Evolutionary conservation across 768 basidiomycete species (phyloP), one percentile per base, ranked within the genome.

Genomic region (Lyophyllum shimeji): DNA sequence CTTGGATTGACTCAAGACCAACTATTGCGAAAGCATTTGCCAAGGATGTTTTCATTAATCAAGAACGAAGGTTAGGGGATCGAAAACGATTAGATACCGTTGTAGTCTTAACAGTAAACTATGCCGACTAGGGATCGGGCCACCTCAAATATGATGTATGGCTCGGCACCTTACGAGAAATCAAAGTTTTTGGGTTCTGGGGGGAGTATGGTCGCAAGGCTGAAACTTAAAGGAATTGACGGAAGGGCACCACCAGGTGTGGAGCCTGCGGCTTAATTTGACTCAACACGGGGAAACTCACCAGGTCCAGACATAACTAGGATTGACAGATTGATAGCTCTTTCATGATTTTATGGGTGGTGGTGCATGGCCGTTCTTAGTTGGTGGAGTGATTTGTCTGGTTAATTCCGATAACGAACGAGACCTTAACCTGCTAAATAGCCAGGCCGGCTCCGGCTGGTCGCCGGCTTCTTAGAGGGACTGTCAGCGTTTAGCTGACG

Each of bases 341-440:
- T 83, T 83, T 83, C 80, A 75, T 80, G 81, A 82, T 81, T 82
- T 78, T 78, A 80, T 87, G 85, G 86, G 85, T 87, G 86, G 85
- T 87, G 85, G 86, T 88, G 85, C 85, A 88, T 88, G 86, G 86
- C 86, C 84, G 82, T 88, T 88, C 85, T 87, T 88, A 87, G 86
- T 88, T 88, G 82, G 84, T 76, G 87, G 87, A 90, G 88, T 89
- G 89, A 90, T 90, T 90, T 90, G 89, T 91, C 90, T 90, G 89
- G 89, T 90, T 90, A 90, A 91, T 90, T 90, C 87, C 83, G 87
- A 90, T 90, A 89, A 89, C 83, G 84, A 90, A 89, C 82, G 87
- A 90, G 87, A 90, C 89, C 54, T 59, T 60, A 60, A 60, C 59
- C 59, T 60, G 59, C 59, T 60, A 60, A 60, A 59, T 59, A 59